Percentiles rank a stretch among this genome's conserved stretches.
phyloP scores from a whole-genome alignment of 2,329 filamentous ascomycete species.

The Didymella lethalis region DNA sequence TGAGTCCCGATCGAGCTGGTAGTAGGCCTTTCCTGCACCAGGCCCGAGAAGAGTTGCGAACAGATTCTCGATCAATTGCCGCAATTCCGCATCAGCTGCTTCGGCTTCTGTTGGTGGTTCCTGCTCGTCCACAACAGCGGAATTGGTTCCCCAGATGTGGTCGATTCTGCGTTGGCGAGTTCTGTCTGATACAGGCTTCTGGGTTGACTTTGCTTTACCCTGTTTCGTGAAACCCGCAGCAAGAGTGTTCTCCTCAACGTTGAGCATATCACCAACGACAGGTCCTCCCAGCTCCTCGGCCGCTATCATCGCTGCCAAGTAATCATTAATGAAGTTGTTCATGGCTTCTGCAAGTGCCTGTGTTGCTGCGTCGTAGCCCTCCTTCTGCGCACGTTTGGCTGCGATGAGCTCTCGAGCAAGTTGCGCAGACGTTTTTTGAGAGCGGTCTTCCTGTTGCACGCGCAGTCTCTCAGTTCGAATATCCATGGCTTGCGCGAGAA shows the following conservation, averaged over 20 bases:
- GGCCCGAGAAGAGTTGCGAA: constrained; percentile 53
- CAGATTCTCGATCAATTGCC: constrained; percentile 57
- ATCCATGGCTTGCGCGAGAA: constrained; percentile 59
- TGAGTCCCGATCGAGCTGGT: constrained; percentile 59
- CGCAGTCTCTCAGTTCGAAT: constrained; percentile 67
- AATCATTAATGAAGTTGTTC: constrained; percentile 73
- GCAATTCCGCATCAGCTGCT: constrained; percentile 58
- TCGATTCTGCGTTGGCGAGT: constrained; percentile 60
- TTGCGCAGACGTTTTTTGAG: constrained; percentile 67
- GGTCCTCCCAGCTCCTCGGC: constrained; percentile 85
- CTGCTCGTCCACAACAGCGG: constrained; percentile 33
- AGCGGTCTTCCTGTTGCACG: constrained; percentile 64
- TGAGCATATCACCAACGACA: constrained; percentile 76
- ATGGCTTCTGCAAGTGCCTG: constrained; percentile 69
- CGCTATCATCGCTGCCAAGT: constrained; percentile 77
- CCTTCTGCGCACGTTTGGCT: constrained; percentile 67
- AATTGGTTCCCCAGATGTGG: constrained; percentile 55
- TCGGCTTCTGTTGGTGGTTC: constrained; percentile 55
- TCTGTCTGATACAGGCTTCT: constrained; percentile 44
- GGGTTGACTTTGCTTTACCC: constrained; percentile 55
- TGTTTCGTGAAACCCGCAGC: constrained; percentile 63
- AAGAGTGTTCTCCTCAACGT: constrained; percentile 65
- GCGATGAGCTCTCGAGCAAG: constrained; percentile 69
- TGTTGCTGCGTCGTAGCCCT: constrained; percentile 68
- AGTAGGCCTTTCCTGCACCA: constrained; percentile 54